Evolutionary conservation across 805 yeast species (phyloP).

Genomic region (Naumovozyma castellii): DNA sequence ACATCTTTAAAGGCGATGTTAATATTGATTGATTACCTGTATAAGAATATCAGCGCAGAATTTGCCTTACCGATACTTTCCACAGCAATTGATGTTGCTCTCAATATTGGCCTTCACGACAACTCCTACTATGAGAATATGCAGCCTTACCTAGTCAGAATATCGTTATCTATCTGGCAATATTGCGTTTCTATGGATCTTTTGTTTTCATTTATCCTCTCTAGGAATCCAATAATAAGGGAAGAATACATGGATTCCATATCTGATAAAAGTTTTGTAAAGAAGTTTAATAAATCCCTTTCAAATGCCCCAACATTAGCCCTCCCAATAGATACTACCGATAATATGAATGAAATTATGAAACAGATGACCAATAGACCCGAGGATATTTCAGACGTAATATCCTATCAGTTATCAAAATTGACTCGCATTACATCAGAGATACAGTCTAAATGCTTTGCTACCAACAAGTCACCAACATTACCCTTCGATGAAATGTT

Average conservation of each 20-base stretch:
- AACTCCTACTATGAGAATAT: conserved; percentile 35
- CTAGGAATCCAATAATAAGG: conserved; percentile 9
- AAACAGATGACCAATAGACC: conserved; percentile 2
- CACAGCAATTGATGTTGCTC: conserved; percentile 41
- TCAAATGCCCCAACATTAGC: background rate
- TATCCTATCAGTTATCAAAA: conserved; percentile 6
- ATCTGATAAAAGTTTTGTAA: conserved; percentile 1
- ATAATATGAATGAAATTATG: background rate
- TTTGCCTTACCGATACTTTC: conserved; percentile 33
- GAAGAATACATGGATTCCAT: conserved; percentile 3
- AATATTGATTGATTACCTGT: conserved; percentile 32
- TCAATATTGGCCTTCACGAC: conserved; percentile 47
- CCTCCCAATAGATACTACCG: background rate
- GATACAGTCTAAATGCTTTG: conserved; percentile 5
- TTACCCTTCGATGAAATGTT: conserved; percentile 9
- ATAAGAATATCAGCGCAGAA: conserved; percentile 31
- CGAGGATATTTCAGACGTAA: conserved; percentile 3
- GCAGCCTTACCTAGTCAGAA: conserved; percentile 27
- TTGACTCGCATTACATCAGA: conserved; percentile 7
- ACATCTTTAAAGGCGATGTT: conserved; percentile 43
- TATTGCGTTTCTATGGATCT: conserved; percentile 20
- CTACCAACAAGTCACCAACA: conserved; percentile 3
- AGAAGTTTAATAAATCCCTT: conserved; percentile 1
- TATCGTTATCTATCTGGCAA: conserved; percentile 39
- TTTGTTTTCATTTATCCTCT: conserved; percentile 6